Percentiles rank a stretch among this genome's conserved stretches.
These are phyloP conservation scores for Mychonastes homosphaera DNA, from an alignment of 139 green algal genomes.

Conservation along the genomic window DNA sequence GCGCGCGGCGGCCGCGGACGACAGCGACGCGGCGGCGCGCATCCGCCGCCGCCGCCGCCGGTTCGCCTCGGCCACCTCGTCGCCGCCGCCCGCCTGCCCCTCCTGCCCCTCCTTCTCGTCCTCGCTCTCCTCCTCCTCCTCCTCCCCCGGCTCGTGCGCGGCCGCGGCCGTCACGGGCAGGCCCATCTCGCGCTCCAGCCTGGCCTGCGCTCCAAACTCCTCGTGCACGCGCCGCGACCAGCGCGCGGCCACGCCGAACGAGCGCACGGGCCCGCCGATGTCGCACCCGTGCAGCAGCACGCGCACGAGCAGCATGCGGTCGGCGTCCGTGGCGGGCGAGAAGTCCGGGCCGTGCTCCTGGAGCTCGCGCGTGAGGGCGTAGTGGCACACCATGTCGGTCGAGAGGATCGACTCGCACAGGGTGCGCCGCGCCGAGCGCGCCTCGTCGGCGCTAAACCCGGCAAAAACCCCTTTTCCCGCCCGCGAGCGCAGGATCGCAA, in stretches of 20 bases:
- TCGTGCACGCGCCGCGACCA: constrained; percentile 32
- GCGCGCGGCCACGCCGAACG: constrained; percentile 32
- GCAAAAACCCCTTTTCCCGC: constrained; percentile 32
- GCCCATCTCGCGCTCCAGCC: constrained; percentile 27
- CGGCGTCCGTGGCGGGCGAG: constrained; percentile 20
- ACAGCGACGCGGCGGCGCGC: constrained; percentile 25
- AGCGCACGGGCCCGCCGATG: constrained; percentile 45
- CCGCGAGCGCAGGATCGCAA: constrained; percentile 36
- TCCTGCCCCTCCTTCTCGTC: too few relatives aligned
- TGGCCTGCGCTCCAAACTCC: constrained; percentile 36
- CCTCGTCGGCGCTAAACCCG: constrained; percentile 7
- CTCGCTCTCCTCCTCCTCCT: too few relatives aligned
- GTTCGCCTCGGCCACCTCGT: too few relatives aligned
- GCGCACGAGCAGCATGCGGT: constrained; percentile 40
- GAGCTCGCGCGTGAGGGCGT: constrained; percentile 40
- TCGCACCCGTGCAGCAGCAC: constrained; percentile 41
- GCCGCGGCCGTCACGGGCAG: constrained; percentile 40
- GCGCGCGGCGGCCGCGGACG: constrained; percentile 16
- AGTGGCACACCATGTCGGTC: constrained; percentile 63
- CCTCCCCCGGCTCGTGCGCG: too few relatives aligned
- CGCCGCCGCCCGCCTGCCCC: too few relatives aligned
- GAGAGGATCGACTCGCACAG: constrained; percentile 44
- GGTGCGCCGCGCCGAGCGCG: constrained; percentile 24
- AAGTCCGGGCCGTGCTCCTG: constrained; percentile 14
- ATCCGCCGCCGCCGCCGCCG: too few relatives aligned